Evolutionary conservation across 768 basidiomycete species (phyloP).

Genomic region (Hygrophoropsis aurantiaca): DNA sequence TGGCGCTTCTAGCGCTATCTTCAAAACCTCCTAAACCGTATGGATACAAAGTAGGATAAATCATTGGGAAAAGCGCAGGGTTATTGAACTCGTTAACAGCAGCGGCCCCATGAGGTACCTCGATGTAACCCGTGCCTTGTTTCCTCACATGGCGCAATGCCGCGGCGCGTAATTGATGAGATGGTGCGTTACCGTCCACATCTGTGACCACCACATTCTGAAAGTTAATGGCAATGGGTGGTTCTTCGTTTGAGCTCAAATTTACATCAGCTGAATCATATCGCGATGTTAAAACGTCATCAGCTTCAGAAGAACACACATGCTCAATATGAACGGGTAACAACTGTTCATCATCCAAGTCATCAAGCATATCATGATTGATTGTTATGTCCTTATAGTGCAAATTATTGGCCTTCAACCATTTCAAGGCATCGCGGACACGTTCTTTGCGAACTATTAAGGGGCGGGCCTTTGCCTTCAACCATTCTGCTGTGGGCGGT

Average conservation of each 20-base stretch:
- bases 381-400: constrained; percentile 33
- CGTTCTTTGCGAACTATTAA: constrained; percentile 30
- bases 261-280: constrained; percentile 9
- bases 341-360: constrained; percentile 13
- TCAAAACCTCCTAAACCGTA: constrained; percentile 45
- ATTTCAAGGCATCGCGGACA: constrained; percentile 31
- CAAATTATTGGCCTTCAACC: constrained; percentile 37
- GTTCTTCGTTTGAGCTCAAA: no score
- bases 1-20: constrained; percentile 14
- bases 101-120: constrained; percentile 29
- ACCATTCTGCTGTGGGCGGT: constrained; percentile 27
- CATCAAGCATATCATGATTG: constrained; percentile 17
- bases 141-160: constrained; percentile 33
- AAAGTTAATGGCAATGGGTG: constrained; percentile 7
- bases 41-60: constrained; percentile 44
- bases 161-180: constrained; percentile 30
- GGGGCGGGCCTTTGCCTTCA: constrained; percentile 32
- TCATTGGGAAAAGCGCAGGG: constrained; percentile 36
- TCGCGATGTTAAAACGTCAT: constrained; percentile 9
- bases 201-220: constrained; percentile 31
- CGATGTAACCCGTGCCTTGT: constrained; percentile 23
- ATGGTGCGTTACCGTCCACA: constrained; percentile 24
- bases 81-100: constrained; percentile 39
- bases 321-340: constrained; percentile 30
- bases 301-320: constrained; percentile 12